Conservation (phyloP, 169 alveolate species). For the Plasmodium fragile region DNA sequence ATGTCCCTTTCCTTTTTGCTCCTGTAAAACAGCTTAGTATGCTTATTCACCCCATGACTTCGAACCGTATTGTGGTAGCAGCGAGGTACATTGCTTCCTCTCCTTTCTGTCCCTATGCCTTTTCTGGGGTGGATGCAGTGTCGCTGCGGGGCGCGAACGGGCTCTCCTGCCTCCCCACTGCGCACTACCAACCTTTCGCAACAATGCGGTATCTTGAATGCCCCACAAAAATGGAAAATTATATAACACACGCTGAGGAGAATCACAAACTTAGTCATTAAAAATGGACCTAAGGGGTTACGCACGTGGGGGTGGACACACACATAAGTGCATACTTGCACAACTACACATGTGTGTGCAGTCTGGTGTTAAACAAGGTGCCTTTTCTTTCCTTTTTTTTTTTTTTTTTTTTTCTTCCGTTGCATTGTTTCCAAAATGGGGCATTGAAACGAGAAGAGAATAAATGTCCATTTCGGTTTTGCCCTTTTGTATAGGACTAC, state of each 20-base stretch:
- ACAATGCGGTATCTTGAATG: background rate
- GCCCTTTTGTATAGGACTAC: background rate
- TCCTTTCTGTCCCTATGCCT: background rate
- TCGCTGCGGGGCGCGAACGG: background rate
- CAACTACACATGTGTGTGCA: background rate
- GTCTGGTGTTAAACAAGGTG: too few relatives aligned
- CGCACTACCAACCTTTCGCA: background rate
- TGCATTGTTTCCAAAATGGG: background rate
- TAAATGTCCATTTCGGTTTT: background rate
- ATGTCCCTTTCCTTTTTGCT: slow-evolving; percentile 58
- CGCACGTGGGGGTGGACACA: background rate
- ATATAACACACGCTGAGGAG: slow-evolving; percentile 8
- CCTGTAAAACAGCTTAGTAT: slow-evolving; percentile 19
- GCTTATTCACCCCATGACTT: slow-evolving; percentile 3
- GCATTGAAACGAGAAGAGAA: background rate
- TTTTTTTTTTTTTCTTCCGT: background rate
- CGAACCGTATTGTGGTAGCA: background rate
- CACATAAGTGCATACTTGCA: background rate
- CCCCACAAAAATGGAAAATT: slow-evolving; percentile 8
- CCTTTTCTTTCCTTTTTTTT: background rate
- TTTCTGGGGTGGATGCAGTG: background rate
- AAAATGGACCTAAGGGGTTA: background rate
- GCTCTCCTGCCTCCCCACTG: background rate
- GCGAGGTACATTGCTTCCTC: background rate
- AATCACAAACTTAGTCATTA: slow-evolving; percentile 25